Conservation (phyloP, 2,329 filamentous ascomycete species). For the Fusarium xylarioides region DNA sequence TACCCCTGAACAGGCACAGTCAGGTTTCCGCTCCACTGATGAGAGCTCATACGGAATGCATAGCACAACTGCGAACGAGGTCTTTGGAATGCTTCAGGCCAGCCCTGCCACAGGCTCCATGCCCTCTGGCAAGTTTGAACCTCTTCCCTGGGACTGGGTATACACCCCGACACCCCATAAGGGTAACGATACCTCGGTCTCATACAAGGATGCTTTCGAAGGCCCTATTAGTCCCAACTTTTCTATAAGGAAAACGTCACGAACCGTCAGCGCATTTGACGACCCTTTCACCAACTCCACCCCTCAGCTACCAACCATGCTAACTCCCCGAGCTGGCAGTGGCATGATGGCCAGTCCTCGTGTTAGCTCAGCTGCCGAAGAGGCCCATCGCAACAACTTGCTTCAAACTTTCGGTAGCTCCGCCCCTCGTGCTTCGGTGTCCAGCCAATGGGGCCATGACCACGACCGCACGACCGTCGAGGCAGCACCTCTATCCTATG, state of each 20-base stretch:
- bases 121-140: constrained; percentile 46
- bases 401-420: constrained; percentile 48
- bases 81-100: constrained; percentile 55
- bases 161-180: constrained; percentile 48
- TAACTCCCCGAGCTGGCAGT: constrained; percentile 14
- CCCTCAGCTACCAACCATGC: constrained; percentile 24
- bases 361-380: constrained; percentile 37
- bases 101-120: constrained; percentile 43
- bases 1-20: constrained; percentile 50
- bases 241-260: constrained; percentile 31
- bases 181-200: constrained; percentile 28
- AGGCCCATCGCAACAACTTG: constrained; percentile 47
- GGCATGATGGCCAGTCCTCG: constrained; percentile 33
- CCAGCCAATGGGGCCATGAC: constrained; percentile 46
- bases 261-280: constrained; percentile 34
- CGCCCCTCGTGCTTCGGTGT: constrained; percentile 44
- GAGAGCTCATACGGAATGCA: constrained; percentile 66
- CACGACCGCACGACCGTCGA: constrained; percentile 29
- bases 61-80: constrained; percentile 59
- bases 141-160: constrained; percentile 63
- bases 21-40: constrained; percentile 43
- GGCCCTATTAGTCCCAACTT: constrained; percentile 37
- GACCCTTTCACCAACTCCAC: constrained; percentile 47
- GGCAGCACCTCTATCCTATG: constrained; percentile 32
- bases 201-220: constrained; percentile 42